Conservation (phyloP, 2,329 filamentous ascomycete genomes). For the Hymenoscyphus fructigenus region DNA sequence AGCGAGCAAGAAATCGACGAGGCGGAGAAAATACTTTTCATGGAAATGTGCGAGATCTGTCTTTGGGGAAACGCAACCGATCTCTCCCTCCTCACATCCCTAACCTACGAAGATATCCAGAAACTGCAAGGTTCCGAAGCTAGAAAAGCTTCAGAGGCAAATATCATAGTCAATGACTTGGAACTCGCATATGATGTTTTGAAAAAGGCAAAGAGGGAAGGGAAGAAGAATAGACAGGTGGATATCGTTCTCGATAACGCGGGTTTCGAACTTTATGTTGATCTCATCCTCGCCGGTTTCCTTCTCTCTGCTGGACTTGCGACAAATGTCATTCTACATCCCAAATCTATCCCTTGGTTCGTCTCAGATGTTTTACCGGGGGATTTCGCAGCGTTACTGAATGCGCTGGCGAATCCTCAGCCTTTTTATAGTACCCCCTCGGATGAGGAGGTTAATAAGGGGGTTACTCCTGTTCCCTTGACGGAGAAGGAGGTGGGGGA, state of each 20-base stretch:
- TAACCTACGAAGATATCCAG: constrained; percentile 95
- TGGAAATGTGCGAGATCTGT: constrained; percentile 94
- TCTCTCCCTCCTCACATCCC: constrained; percentile 81
- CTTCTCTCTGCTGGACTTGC: constrained; percentile 81
- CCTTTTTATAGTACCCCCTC: constrained; percentile 75
- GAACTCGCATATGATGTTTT: constrained; percentile 68
- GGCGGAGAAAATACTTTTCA: constrained; percentile 76
- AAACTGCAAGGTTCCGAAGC: constrained; percentile 89
- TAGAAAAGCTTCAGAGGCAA: constrained; percentile 82
- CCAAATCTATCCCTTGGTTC: constrained; percentile 97
- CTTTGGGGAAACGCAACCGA: constrained; percentile 98
- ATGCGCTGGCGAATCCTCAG: constrained; percentile 73
- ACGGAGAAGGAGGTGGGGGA: constrained; percentile 65
- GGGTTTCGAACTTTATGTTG: constrained; percentile 95
- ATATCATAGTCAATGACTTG: constrained; percentile 88
- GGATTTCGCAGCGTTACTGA: constrained; percentile 82
- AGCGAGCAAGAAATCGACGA: constrained; percentile 44
- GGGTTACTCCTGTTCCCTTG: constrained; percentile 59
- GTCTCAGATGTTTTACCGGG: constrained; percentile 89
- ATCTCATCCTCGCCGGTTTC: constrained; percentile 88
- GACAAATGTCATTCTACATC: constrained; percentile 83
- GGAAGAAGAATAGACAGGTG: constrained; percentile 70
- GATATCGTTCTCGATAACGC: constrained; percentile 97
- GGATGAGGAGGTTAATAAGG: constrained; percentile 61
- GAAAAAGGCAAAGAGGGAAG: constrained; percentile 60